Base-by-base conservation (phyloP, 1,284 basidiomycete genomes). In the Schizophyllum amplum region DNA sequence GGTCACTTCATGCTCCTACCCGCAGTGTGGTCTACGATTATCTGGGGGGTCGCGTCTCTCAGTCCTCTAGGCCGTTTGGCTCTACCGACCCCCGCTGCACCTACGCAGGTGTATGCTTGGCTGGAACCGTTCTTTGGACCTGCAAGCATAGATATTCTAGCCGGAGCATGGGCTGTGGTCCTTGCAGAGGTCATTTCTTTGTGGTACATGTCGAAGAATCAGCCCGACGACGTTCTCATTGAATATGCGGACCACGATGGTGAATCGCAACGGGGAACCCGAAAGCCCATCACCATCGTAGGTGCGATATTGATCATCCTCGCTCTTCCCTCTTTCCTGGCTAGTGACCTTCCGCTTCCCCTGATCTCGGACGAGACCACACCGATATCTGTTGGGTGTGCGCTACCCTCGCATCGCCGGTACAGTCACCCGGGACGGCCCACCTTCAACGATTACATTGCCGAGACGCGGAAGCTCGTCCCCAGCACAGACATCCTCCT, bases 161-260 rank as follows among this genome's bases (percentile, higher is more conserved):
- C 80, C 4, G 88, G 79, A 22, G 81, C 80, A 9, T 90, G 85
- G 82, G 85, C 86, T 5, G 79, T 81, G 4, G 75, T 90, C n/a
- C 62, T 80, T 47, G 79, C 85, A 4, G 78, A 84, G 60, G 62
- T 72, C 1, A 64, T 77, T 6, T 80, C 74, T 22, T 62, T 64
- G 22, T 87, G 83, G 84, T 75, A 82, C 49, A 83, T 89, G 67
- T n/a, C n/a, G n/a, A n/a, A n/a, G n/a, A n/a, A n/a, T n/a, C n/a
- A n/a, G n/a, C n/a, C n/a, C n/a, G n/a, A n/a, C n/a, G n/a, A n/a
- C n/a, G n/a, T n/a, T n/a, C n/a, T n/a, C n/a, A n/a, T n/a, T n/a
- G n/a, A n/a, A n/a, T n/a, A n/a, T n/a, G n/a, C n/a, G n/a, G n/a
- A n/a, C n/a, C n/a, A n/a, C n/a, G n/a, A n/a, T n/a, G 77, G 75